Evolutionary conservation across 176 grass and related monocot genomes (phyloP), one percentile per base, ranked within the genome.

Genomic region (Tuctoria greenei): DNA sequence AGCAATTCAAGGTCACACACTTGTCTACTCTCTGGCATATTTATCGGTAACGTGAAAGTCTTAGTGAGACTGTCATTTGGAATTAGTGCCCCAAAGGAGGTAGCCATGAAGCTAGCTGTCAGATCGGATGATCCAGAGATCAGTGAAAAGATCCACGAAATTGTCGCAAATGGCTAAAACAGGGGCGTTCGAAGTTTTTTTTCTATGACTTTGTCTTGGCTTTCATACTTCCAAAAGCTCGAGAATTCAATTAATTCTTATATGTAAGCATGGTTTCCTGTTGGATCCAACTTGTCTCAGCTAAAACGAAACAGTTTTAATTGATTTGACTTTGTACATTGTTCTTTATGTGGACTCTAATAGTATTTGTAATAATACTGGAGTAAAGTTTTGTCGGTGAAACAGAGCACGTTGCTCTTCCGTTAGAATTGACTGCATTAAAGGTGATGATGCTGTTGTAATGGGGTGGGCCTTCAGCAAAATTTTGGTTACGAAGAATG

Each of bases 31-130:
- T 99, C 91, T 1, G 95, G 95, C 8, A 73, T 92, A 46, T 99
- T 90, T 36, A 70, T 92, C 2, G 95, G 95, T 40, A 90, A 92
- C 21, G 89, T 88, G 7, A 95, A 99, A 76, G 89, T 99, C 35
- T 68, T 99, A 43, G 95, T 88, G 56, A 86, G 91, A 64, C 69
- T 99, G 2, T 92, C 95, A 62, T 99, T 99, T 34, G 95, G 95
- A 34, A 84, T 99, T 39, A 93, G 87, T 40, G 89, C 87, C 26
- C 87, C 95, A 16, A 99, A 94, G 87, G 91, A 99, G 76, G 95
- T 99, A 23, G 95, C 95, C 27, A 99, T 99, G 95, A 95, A 99
- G 82, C 80, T 99, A 46, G 91, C 92, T 9, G 95, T 99, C 64
- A 90, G 95, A 77, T 95, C 95, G 5, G 95, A 99, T 39, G 89